Evolutionary conservation across 176 grass and related monocot species (phyloP).

Genomic region (Ampelocalamus luodianensis): DNA sequence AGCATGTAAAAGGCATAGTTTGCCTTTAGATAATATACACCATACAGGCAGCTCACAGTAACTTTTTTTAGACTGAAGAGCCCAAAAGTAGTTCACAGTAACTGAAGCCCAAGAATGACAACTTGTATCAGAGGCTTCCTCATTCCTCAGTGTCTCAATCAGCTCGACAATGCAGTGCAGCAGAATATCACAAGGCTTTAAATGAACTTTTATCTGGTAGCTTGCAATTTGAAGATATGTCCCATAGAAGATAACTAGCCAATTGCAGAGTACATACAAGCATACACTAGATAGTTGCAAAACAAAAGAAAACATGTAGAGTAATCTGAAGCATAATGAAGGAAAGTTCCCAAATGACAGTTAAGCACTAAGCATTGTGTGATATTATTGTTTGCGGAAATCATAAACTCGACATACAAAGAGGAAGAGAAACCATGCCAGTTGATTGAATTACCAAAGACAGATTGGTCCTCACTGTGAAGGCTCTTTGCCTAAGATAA

Average conservation of each 20-base stretch:
- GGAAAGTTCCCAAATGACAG: background rate
- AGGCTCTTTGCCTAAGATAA: conserved; percentile 92
- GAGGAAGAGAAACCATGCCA: background rate
- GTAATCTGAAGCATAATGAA: background rate
- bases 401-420: background rate
- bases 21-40: background rate
- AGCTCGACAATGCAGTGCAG: background rate
- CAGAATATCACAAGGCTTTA: background rate
- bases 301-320: background rate
- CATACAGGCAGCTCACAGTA: background rate
- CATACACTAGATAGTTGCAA: background rate
- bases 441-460: conserved; percentile 8
- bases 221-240: background rate
- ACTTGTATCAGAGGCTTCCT: background rate
- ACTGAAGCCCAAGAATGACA: background rate
- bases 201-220: conserved; percentile 6
- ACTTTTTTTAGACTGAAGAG: background rate
- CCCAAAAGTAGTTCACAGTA: background rate
- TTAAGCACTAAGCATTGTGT: background rate
- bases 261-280: background rate
- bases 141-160: background rate
- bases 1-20: background rate
- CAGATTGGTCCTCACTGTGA: conserved; percentile 57
- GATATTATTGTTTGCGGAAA: background rate
- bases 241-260: background rate